These are phyloP conservation scores for Heimioporus retisporus DNA, from an alignment of 1,284 basidiomycete genomes.

Conservation along the genomic window DNA sequence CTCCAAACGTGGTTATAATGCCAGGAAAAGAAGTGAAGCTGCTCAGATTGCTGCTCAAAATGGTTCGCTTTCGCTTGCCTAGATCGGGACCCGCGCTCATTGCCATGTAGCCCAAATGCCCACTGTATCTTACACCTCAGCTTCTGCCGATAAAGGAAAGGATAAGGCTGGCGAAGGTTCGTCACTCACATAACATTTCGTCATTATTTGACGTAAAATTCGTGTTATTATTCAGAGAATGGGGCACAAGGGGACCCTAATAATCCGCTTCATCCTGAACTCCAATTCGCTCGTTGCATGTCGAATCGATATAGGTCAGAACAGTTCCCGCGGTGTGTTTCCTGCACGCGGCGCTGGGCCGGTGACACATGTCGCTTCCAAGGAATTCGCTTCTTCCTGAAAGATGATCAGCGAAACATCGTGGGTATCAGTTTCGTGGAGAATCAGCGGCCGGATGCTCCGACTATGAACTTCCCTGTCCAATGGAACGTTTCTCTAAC, in stretches of 20 bases:
- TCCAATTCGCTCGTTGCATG: slow-evolving; percentile 84
- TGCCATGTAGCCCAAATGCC: slow-evolving; percentile 56
- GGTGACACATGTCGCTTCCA: slow-evolving; percentile 87
- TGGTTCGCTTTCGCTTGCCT: slow-evolving; percentile 52
- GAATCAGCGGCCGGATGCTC: slow-evolving; percentile 64
- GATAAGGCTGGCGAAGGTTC: slow-evolving; percentile 54
- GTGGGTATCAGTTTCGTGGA: slow-evolving; percentile 76
- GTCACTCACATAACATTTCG: slow-evolving; percentile 27
- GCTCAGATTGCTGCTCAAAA: slow-evolving; percentile 67
- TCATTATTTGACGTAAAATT: slow-evolving; percentile 13
- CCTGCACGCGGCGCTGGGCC: slow-evolving; percentile 85
- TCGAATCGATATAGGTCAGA: slow-evolving; percentile 78
- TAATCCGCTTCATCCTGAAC: slow-evolving; percentile 60
- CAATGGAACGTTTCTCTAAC: slow-evolving; percentile 72
- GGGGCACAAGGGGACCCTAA: slow-evolving; percentile 30
- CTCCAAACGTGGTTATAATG: slow-evolving; percentile 71
- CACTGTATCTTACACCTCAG: slow-evolving; percentile 54
- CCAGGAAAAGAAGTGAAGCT: slow-evolving; percentile 75
- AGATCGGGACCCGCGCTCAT: slow-evolving; percentile 33
- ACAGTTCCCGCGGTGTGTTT: slow-evolving; percentile 79
- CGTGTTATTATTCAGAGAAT: slow-evolving; percentile 37
- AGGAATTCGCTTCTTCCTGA: slow-evolving; percentile 77
- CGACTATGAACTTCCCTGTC: slow-evolving; percentile 72
- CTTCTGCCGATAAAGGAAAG: slow-evolving; percentile 53
- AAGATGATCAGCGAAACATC: slow-evolving; percentile 65